A percentile compares a stretch with the other conserved stretches of the same genome.
phyloP scores from a whole-genome alignment of 768 basidiomycete genomes.

The Nevesoporus exiguus region DNA sequence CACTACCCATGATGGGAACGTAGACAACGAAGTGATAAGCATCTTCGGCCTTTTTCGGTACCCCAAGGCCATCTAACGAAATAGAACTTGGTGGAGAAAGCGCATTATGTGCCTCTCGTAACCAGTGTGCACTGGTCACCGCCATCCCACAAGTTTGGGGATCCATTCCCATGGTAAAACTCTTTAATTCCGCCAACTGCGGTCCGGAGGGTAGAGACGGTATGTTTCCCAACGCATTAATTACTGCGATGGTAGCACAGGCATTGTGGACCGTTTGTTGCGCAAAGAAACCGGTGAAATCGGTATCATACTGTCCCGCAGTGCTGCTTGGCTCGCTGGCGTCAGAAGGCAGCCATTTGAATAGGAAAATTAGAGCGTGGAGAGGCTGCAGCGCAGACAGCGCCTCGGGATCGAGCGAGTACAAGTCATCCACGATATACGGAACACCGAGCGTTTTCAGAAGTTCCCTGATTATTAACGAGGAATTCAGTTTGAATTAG shows the following conservation, averaged over 20 bases:
- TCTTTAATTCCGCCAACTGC: conserved; percentile 68
- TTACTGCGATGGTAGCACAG: conserved; percentile 91
- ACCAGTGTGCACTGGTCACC: conserved; percentile 77
- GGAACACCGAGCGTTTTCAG: conserved; percentile 76
- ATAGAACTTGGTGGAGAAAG: conserved; percentile 89
- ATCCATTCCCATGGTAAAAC: conserved; percentile 84
- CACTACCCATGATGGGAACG: conserved; percentile 72
- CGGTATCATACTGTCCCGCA: conserved; percentile 63
- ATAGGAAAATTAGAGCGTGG: conserved; percentile 90
- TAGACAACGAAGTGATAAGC: conserved; percentile 98
- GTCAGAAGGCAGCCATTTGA: conserved; percentile 84
- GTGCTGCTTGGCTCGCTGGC: conserved; percentile 33
- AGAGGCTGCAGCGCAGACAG: conserved; percentile 75
- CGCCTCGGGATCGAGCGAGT: conserved; percentile 74
- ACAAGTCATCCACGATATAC: conserved; percentile 86
- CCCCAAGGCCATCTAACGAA: conserved; percentile 77
- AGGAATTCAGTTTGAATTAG: not conserved
- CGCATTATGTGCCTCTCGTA: conserved; percentile 85
- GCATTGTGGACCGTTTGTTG: conserved; percentile 95
- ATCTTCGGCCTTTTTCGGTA: conserved; percentile 67
- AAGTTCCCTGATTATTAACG: conserved; percentile 54
- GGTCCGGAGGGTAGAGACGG: conserved; percentile 58
- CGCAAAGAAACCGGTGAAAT: conserved; percentile 88
- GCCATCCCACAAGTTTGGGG: conserved; percentile 79
- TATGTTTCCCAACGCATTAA: conserved; percentile 88